These are phyloP conservation scores for Wickerhamiella galacta DNA, from an alignment of 805 yeast species.

Conservation along the genomic window DNA sequence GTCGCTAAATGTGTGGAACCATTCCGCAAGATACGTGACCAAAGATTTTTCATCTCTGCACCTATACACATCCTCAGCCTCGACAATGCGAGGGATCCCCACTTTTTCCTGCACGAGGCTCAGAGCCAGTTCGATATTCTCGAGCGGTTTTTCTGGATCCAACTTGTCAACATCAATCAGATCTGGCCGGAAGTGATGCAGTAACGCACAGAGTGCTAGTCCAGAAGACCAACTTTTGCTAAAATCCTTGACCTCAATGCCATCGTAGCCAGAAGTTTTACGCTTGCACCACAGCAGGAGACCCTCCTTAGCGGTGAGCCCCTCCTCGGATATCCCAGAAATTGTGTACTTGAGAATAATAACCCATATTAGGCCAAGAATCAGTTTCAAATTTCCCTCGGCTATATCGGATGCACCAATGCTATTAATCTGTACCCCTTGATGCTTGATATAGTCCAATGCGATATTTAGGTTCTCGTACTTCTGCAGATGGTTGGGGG, in stretches of 20 bases:
- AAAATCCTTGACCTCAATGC: constrained; percentile 31
- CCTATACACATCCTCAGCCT: constrained; percentile 35
- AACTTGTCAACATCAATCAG: constrained; percentile 23
- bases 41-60: constrained; percentile 46
- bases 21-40: constrained; percentile 40
- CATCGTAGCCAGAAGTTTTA: constrained; percentile 24
- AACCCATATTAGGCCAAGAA: constrained; percentile 77
- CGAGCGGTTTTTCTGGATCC: constrained; percentile 17
- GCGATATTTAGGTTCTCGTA: constrained; percentile 25
- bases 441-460: constrained; percentile 21
- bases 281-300: constrained; percentile 39
- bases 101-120: constrained; percentile 28
- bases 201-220: constrained; percentile 31
- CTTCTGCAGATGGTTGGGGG: constrained; percentile 23
- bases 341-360: constrained; percentile 25
- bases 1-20: constrained; percentile 33
- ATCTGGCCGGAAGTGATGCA: constrained; percentile 28
- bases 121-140: constrained; percentile 26
- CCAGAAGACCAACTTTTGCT: constrained; percentile 39
- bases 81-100: constrained; percentile 37
- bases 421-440: constrained; percentile 23
- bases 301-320: constrained; percentile 27
- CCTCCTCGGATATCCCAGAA: constrained; percentile 25
- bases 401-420: constrained; percentile 66
- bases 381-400: constrained; percentile 86